These are phyloP conservation scores for Mycena galopus DNA, from an alignment of 768 basidiomycete species.

Conservation along the genomic window DNA sequence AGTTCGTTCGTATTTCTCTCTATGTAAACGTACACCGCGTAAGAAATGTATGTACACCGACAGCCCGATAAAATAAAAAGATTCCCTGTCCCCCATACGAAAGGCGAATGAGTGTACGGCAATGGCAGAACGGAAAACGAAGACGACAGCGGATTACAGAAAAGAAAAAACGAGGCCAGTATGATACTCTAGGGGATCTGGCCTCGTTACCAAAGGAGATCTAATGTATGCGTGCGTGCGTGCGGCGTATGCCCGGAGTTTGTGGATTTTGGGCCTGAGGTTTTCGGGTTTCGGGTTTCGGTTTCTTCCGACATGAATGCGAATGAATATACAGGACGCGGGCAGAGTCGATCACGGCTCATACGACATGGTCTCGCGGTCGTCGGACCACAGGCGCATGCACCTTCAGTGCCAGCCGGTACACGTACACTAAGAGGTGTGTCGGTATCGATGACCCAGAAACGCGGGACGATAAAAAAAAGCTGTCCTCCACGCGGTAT, in stretches of 20 bases:
- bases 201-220: not conserved
- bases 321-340: not conserved
- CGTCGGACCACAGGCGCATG: constrained; percentile 86
- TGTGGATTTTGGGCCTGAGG: no score
- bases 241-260: no score
- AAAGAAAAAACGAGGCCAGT: not conserved
- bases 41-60: not conserved
- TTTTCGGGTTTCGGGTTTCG: no score
- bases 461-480: no score
- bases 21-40: not conserved
- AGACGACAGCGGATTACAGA: no score
- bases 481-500: no score
- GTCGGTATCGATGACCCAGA: no score
- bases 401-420: constrained; percentile 91
- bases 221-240: not conserved
- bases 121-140: no score
- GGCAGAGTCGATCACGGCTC: constrained; percentile 1
- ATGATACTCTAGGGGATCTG: not conserved
- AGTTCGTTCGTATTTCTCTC: not conserved
- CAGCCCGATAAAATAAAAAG: not conserved
- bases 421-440: constrained; percentile 90
- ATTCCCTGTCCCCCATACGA: not conserved
- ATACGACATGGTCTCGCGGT: constrained; percentile 76
- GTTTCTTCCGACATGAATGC: not conserved
- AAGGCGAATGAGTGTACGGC: no score